These are phyloP conservation scores for Entomortierella chlamydospora DNA, from an alignment of 192 early-diverging fungal species.

Conservation along the genomic window DNA sequence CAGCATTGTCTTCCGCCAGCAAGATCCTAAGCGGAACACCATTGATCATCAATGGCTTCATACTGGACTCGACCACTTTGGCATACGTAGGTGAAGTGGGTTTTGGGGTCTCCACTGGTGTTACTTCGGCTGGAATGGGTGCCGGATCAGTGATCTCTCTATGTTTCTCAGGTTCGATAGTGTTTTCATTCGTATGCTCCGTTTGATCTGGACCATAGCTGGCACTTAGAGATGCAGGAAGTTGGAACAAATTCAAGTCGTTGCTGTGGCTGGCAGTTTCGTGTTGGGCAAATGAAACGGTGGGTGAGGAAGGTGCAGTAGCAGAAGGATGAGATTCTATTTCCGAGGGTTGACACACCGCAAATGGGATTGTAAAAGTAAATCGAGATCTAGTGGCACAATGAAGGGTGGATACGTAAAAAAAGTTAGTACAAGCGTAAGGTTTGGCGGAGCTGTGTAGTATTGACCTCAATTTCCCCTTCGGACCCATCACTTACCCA, in stretches of 20 bases:
- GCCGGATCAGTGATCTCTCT: not conserved
- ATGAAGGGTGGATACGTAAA: not conserved
- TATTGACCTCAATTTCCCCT: too few relatives aligned
- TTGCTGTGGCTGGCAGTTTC: not conserved
- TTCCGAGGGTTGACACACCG: conserved; percentile 43
- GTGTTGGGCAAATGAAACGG: conserved; percentile 1
- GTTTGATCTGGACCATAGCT: not conserved
- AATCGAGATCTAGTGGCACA: conserved; percentile 19
- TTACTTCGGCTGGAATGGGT: not conserved
- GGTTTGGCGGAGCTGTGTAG: too few relatives aligned
- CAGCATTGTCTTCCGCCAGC: conserved; percentile 48
- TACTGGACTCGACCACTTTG: conserved; percentile 37
- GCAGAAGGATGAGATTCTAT: conserved; percentile 25
- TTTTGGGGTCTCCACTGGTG: conserved; percentile 2
- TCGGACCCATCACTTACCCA: conserved; percentile 50
- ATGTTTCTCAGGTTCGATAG: not conserved
- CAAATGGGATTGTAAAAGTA: conserved; percentile 52
- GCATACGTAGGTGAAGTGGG: conserved; percentile 30
- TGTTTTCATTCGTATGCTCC: not conserved
- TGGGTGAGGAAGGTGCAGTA: conserved; percentile 44
- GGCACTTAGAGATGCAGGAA: not conserved
- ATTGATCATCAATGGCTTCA: conserved; percentile 32
- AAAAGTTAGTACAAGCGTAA: too few relatives aligned
- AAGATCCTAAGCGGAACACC: conserved; percentile 40
- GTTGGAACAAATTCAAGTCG: not conserved